These are phyloP conservation scores for Tylopilus sp. DNA, from an alignment of 768 basidiomycete species.

Conservation along the genomic window DNA sequence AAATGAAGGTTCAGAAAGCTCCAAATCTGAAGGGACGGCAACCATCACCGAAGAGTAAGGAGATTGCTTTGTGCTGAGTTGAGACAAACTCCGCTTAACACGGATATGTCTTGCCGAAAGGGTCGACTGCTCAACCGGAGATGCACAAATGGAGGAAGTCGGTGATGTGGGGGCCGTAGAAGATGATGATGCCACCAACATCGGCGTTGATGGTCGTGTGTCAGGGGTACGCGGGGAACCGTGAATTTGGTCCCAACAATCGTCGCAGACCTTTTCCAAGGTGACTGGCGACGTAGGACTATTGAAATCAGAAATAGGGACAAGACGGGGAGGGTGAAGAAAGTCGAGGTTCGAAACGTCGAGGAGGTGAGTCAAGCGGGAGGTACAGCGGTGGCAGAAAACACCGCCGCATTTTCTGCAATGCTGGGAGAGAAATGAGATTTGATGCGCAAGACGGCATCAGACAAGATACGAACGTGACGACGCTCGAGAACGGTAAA, in stretches of 20 bases:
- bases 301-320: slow-evolving; percentile 55
- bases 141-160: slow-evolving; percentile 34
- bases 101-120: slow-evolving; percentile 18
- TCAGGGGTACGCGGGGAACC: slow-evolving; percentile 47
- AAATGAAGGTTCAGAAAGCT: slow-evolving; percentile 44
- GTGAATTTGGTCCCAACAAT: slow-evolving; percentile 73
- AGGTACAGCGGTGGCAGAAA: slow-evolving; percentile 63
- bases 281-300: slow-evolving; percentile 58
- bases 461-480: slow-evolving; percentile 51
- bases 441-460: background rate
- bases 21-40: slow-evolving; percentile 23
- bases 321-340: slow-evolving; percentile 65
- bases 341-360: slow-evolving; percentile 72
- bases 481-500: slow-evolving; percentile 73
- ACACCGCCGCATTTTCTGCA: slow-evolving; percentile 84
- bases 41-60: slow-evolving; percentile 26
- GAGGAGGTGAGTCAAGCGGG: slow-evolving; percentile 58
- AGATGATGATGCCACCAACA: slow-evolving; percentile 33
- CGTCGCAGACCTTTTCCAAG: slow-evolving; percentile 67
- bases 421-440: slow-evolving; percentile 46
- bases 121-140: slow-evolving; percentile 27
- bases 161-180: slow-evolving; percentile 32
- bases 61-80: slow-evolving; percentile 23
- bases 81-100: slow-evolving; percentile 28
- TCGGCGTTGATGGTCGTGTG: slow-evolving; percentile 34